Evolutionary conservation across 1,139 yeast genomes (phyloP).

Genomic region (Kodamaea suecica): DNA sequence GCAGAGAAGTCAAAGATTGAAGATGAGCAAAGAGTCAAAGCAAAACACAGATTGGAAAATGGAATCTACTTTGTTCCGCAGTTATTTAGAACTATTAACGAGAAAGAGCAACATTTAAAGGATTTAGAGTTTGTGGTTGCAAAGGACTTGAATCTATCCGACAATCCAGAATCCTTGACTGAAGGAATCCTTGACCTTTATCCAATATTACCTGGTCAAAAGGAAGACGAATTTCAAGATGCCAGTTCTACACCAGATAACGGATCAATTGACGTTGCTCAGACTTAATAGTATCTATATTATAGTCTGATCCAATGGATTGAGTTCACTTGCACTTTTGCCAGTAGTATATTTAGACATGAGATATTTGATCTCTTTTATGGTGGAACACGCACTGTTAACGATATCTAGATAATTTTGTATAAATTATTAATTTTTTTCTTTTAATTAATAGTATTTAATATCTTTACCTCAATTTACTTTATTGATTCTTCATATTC

Average conservation of each 20-base stretch:
- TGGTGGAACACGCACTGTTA: no score
- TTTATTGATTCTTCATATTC: no score
- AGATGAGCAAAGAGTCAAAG: slow-evolving; percentile 70
- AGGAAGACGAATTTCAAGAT: slow-evolving; percentile 9
- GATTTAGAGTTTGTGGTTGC: slow-evolving; percentile 63
- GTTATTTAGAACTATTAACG: slow-evolving; percentile 50
- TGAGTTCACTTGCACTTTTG: not conserved
- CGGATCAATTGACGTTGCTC: no score
- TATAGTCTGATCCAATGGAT: not conserved
- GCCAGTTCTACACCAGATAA: not conserved
- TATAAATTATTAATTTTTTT: no score
- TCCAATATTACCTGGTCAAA: slow-evolving; percentile 78
- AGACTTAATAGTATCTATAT: not conserved
- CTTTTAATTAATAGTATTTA: no score
- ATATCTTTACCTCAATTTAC: no score
- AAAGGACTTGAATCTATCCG: slow-evolving; percentile 45
- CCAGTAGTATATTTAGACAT: not conserved
- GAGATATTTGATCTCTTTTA: no score
- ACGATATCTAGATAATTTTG: no score
- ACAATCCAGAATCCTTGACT: slow-evolving; percentile 49
- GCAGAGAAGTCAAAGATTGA: slow-evolving; percentile 84
- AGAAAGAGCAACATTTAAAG: slow-evolving; percentile 26
- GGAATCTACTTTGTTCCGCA: slow-evolving; percentile 82
- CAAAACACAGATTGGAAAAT: slow-evolving; percentile 71
- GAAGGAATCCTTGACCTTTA: slow-evolving; percentile 58